These are phyloP conservation scores for Agroathelia rolfsii DNA, from an alignment of 1,284 basidiomycete species.

Conservation along the genomic window DNA sequence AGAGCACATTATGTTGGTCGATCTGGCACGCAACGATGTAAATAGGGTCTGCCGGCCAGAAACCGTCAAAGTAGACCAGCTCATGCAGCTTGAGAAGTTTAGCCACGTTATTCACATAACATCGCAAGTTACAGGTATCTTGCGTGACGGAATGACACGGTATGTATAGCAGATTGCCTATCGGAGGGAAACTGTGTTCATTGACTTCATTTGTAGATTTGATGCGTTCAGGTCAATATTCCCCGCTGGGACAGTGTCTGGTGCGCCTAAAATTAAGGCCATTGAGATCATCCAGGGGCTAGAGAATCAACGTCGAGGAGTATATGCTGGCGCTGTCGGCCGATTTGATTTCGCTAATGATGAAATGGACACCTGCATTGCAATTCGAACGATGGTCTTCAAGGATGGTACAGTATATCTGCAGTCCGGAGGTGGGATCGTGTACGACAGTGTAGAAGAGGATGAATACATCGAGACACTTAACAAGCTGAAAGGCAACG, in stretches of 20 bases:
- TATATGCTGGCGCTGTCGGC: conserved; percentile 96
- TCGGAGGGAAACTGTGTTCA: neutral
- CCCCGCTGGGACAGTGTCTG: conserved; percentile 98
- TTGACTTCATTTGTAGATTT: conserved; percentile 47
- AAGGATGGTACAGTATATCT: conserved; percentile 89
- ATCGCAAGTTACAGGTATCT: conserved; percentile 83
- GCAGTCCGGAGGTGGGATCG: conserved; percentile 96
- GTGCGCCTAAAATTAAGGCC: conserved; percentile 98
- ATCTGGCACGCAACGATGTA: conserved; percentile 98
- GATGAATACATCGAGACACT: conserved; percentile 95
- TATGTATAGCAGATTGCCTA: conserved; percentile 23
- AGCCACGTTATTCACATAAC: conserved; percentile 98
- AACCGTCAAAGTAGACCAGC: conserved; percentile 92
- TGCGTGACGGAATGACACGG: conserved; percentile 82
- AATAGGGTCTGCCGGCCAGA: conserved; percentile 93
- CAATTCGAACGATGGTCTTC: conserved; percentile 97
- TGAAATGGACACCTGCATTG: conserved; percentile 98
- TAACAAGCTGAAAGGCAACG: conserved; percentile 88
- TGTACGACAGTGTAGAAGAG: conserved; percentile 94
- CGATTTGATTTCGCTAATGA: conserved; percentile 93
- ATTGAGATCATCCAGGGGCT: conserved; percentile 87
- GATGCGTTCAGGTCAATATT: conserved; percentile 99
- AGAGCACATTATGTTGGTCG: conserved; percentile 99
- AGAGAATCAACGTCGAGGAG: conserved; percentile 85
- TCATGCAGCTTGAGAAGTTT: conserved; percentile 94